Evolutionary conservation across 2,329 filamentous ascomycete genomes (phyloP), one percentile per base, ranked within the genome.

Genomic region (Coniella vitis): DNA sequence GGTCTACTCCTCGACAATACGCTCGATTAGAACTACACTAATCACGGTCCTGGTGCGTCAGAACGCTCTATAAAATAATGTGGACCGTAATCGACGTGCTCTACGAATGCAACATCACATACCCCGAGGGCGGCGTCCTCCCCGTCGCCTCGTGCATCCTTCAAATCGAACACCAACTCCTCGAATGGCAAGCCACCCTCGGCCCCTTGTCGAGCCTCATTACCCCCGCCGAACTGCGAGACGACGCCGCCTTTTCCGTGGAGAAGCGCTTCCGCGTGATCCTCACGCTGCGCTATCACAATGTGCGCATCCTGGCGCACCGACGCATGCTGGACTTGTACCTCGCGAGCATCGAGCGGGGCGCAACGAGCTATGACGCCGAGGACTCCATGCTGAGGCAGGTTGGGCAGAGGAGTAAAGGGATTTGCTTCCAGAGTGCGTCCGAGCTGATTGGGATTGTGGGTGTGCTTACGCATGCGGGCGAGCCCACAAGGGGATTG

Each of bases 81-180:
- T 61, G 67, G 45, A 60, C 60, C 37, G 58, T 69, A 8, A 61
- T 75, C 9, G 66, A 73, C 21, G 55, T 56, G 0, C 60, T 69
- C 9, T 74, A 74, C 47, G 70, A 65, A 8, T 64, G 65, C 45
- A 75, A 75, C 40, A 59, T 75, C 2, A 71, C 66, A 8, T 38
- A 46, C 17, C 43, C 50, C 2, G 50, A 52, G 14, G 37, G 22
- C 4, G 40, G 43, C 8, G 29, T 49, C 8, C 42, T 52, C 1
- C 37, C 38, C 9, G 59, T 61, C 0, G 59, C 67, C 3, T 61
- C 67, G 0, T 60, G 63, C 3, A 59, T 71, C 2, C 61, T 72
- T 8, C 58, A 61, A 21, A 59, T 67, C 4, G 67, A 71, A 43
- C 63, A 67, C 20, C 62, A 68, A 37, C 59, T 73, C 3, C 52